These are phyloP conservation scores for Penicillium oxalicum DNA, from an alignment of 2,329 filamentous ascomycete genomes.

Conservation along the genomic window DNA sequence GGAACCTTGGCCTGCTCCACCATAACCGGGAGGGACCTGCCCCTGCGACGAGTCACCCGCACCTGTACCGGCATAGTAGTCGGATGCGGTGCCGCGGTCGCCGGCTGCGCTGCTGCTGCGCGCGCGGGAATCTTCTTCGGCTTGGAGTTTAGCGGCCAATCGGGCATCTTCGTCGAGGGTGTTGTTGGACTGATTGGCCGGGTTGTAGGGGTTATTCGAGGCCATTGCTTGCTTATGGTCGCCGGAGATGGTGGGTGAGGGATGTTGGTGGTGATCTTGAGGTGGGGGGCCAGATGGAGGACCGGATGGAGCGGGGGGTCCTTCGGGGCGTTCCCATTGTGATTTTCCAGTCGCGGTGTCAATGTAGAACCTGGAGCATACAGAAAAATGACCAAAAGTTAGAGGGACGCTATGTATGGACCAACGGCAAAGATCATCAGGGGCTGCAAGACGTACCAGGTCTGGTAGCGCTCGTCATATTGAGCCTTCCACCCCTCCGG, in stretches of 20 bases:
- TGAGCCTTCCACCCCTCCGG: conserved; percentile 80
- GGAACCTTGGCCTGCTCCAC: neutral
- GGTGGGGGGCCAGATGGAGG: conserved; percentile 36
- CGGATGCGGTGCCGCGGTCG: conserved; percentile 37
- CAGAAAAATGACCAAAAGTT: neutral
- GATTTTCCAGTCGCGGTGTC: conserved; percentile 83
- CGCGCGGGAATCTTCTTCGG: conserved; percentile 68
- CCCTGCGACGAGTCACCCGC: too few relatives aligned
- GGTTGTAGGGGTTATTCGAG: conserved; percentile 68
- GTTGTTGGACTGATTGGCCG: conserved; percentile 12
- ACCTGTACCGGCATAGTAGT: conserved; percentile 40
- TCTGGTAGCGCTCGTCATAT: conserved; percentile 81
- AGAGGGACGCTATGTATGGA: neutral
- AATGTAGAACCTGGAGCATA: conserved; percentile 68
- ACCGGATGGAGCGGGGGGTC: conserved; percentile 48
- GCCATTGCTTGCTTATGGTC: conserved; percentile 47
- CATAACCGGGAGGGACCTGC: too few relatives aligned
- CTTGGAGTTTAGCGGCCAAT: conserved; percentile 71
- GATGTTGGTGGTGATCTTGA: neutral
- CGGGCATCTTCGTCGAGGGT: conserved; percentile 61
- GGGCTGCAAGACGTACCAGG: conserved; percentile 54
- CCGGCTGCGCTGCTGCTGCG: conserved; percentile 17
- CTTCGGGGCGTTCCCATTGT: conserved; percentile 80
- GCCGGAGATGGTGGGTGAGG: conserved; percentile 28
- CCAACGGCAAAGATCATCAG: neutral